These are phyloP conservation scores for Thelonectria rubi DNA, from an alignment of 2,329 filamentous ascomycete species.

Conservation along the genomic window DNA sequence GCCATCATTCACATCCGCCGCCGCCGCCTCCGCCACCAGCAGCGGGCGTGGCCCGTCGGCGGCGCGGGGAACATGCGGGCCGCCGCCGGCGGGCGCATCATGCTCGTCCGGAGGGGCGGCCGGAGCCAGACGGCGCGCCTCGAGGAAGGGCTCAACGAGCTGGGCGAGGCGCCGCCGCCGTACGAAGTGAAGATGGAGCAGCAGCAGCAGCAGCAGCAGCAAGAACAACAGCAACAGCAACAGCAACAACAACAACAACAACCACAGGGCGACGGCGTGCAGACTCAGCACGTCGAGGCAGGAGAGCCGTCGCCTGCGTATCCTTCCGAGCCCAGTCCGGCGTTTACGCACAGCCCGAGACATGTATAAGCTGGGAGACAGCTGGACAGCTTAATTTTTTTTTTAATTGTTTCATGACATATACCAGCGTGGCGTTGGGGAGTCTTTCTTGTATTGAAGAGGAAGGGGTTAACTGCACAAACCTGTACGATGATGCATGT, in stretches of 20 bases:
- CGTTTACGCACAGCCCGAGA: slow-evolving; percentile 34
- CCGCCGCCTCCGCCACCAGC: slow-evolving; percentile 41
- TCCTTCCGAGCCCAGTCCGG: slow-evolving; percentile 39
- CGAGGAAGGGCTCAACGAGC: slow-evolving; percentile 69
- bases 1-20: slow-evolving; percentile 56
- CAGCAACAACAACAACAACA: slow-evolving; percentile 13
- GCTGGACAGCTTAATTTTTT: neutral
- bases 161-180: slow-evolving; percentile 71
- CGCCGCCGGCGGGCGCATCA: slow-evolving; percentile 32
- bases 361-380: neutral
- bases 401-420: neutral
- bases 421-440: slow-evolving; percentile 7
- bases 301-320: slow-evolving; percentile 44
- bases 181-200: slow-evolving; percentile 55
- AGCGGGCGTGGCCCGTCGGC: slow-evolving; percentile 25
- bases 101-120: slow-evolving; percentile 21
- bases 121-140: slow-evolving; percentile 32
- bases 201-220: slow-evolving; percentile 14
- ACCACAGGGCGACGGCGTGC: slow-evolving; percentile 25
- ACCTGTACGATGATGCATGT: neutral
- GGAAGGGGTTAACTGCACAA: neutral
- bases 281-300: slow-evolving; percentile 42
- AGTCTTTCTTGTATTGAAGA: neutral
- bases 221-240: neutral
- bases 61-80: neutral